Conservation (phyloP, 345 rosid genomes). For the Salix brachista region DNA sequence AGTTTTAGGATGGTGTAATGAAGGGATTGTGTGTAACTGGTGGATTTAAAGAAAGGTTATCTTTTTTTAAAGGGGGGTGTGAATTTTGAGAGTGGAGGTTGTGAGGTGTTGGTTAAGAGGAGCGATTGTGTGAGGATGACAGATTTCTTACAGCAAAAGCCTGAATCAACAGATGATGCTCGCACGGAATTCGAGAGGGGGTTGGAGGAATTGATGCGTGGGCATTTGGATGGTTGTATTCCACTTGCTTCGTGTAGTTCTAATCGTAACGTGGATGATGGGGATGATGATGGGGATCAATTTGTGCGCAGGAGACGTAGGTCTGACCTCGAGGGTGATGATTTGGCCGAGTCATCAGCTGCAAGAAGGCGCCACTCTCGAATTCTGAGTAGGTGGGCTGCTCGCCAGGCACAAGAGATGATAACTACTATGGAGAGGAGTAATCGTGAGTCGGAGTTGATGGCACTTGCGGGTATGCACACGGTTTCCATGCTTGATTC, state of each 20-base stretch:
- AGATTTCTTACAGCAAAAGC: constrained; percentile 70
- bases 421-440: constrained; percentile 94
- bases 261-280: constrained; percentile 55
- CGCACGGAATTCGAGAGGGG: constrained; percentile 64
- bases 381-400: constrained; percentile 90
- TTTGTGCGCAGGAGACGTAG: constrained; percentile 76
- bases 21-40: background rate
- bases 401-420: constrained; percentile 98
- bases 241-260: constrained; percentile 86
- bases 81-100: constrained; percentile 9
- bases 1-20: background rate
- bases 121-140: constrained; percentile 53
- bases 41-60: background rate
- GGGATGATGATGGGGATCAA: constrained; percentile 75
- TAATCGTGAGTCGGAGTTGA: constrained; percentile 90
- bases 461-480: constrained; percentile 94
- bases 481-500: constrained; percentile 96
- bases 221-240: constrained; percentile 81
- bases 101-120: constrained; percentile 5
- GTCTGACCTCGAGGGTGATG: constrained; percentile 83
- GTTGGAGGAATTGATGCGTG: constrained; percentile 88
- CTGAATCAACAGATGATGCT: constrained; percentile 59
- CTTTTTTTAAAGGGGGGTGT: constrained; percentile 17
- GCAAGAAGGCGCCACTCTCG: constrained; percentile 81
- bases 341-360: constrained; percentile 91